These are phyloP conservation scores for Citrus sp. DNA, from an alignment of 345 rosid species.

Conservation along the genomic window DNA sequence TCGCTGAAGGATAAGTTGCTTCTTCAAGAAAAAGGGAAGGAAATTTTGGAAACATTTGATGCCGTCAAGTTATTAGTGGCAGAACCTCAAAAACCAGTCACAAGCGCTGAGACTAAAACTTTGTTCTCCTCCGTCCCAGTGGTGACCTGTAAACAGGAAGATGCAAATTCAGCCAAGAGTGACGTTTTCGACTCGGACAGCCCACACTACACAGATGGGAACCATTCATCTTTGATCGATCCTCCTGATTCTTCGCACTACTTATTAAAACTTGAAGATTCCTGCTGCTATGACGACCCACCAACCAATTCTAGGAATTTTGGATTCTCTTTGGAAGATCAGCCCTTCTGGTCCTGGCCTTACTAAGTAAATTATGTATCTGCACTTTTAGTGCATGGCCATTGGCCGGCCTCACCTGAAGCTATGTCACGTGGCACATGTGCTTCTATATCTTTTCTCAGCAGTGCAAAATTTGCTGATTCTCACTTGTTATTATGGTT, in stretches of 20 bases:
- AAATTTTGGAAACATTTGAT: slow-evolving; percentile 9
- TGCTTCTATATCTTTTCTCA: neutral
- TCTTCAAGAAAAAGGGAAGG: slow-evolving; percentile 19
- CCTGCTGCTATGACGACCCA: slow-evolving; percentile 14
- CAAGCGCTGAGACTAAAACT: neutral
- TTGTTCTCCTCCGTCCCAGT: neutral
- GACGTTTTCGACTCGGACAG: slow-evolving; percentile 48
- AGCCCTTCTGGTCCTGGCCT: slow-evolving; percentile 50
- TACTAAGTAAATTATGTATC: slow-evolving; percentile 17
- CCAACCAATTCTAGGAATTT: slow-evolving; percentile 34
- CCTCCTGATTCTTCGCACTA: slow-evolving; percentile 38
- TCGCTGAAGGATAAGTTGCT: slow-evolving; percentile 46
- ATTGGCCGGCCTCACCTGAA: neutral
- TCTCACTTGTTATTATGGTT: slow-evolving; percentile 23
- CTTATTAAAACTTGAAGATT: slow-evolving; percentile 33
- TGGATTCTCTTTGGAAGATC: slow-evolving; percentile 49
- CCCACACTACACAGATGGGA: slow-evolving; percentile 26
- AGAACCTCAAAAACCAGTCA: slow-evolving; percentile 8
- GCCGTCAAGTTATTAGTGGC: slow-evolving; percentile 3
- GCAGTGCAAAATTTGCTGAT: neutral
- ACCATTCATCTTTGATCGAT: slow-evolving; percentile 26
- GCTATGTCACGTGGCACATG: neutral
- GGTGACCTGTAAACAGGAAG: slow-evolving; percentile 33
- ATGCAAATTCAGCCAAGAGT: slow-evolving; percentile 45
- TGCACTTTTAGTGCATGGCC: neutral